Evolutionary conservation across 768 basidiomycete species (phyloP).

Genomic region (Leucocoprinus sp.): DNA sequence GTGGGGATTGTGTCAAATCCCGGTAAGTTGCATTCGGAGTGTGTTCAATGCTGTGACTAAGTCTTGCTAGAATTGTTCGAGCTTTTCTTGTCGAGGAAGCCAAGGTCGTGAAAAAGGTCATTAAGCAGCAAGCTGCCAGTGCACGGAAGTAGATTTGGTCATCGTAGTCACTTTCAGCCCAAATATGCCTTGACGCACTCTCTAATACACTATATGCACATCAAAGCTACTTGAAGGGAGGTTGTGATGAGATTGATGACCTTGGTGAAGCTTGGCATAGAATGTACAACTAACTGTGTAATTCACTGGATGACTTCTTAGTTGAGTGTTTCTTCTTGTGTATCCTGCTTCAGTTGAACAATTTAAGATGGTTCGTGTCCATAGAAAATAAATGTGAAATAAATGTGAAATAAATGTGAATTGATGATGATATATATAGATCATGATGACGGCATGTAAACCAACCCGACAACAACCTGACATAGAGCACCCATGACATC

Average conservation of each 20-base stretch:
- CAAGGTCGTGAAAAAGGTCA: slow-evolving; percentile 99
- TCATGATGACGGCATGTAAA: slow-evolving; percentile 10
- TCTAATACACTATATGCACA: slow-evolving; percentile 21
- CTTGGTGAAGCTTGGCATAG: not conserved
- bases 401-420: no score
- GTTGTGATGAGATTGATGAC: slow-evolving; percentile 10
- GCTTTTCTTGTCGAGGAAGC: slow-evolving; percentile 99
- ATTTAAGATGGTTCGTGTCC: slow-evolving; percentile 11
- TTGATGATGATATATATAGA: slow-evolving; percentile 11
- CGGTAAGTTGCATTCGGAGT: slow-evolving; percentile 46
- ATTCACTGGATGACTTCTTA: slow-evolving; percentile 1
- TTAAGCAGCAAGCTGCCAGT: slow-evolving; percentile 57
- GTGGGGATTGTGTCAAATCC: slow-evolving; percentile 91
- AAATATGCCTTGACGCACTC: slow-evolving; percentile 17
- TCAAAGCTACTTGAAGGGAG: slow-evolving; percentile 18
- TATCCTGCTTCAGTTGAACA: slow-evolving; percentile 8
- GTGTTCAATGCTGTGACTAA: slow-evolving; percentile 2
- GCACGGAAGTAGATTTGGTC: slow-evolving; percentile 31
- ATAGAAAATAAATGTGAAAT: slow-evolving; percentile 9
- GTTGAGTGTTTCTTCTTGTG: slow-evolving; percentile 6
- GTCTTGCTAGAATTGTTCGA: slow-evolving; percentile 66
- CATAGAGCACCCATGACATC: slow-evolving; percentile 11
- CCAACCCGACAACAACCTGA: slow-evolving; percentile 10
- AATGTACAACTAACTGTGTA: slow-evolving; percentile 4
- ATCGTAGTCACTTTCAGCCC: slow-evolving; percentile 12